phyloP scores from a whole-genome alignment of 1,139 yeast genomes.

The Wickerhamomyces sp. region DNA sequence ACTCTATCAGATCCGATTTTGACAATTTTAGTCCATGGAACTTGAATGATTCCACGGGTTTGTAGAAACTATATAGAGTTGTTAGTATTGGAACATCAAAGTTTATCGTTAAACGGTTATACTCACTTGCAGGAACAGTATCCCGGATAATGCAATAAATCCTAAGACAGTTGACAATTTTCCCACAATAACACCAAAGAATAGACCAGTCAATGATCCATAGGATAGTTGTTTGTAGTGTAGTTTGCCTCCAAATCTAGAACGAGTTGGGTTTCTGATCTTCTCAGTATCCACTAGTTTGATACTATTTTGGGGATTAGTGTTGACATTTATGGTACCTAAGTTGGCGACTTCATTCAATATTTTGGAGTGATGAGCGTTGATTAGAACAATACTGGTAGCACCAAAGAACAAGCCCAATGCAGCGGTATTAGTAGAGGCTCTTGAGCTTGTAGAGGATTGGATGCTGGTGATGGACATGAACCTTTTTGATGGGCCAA shows the following conservation, averaged over 20 bases:
- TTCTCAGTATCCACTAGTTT: constrained; percentile 10
- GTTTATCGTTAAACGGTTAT: neutral
- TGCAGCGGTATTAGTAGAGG: neutral
- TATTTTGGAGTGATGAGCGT: constrained; percentile 18
- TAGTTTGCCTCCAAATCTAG: constrained; percentile 35
- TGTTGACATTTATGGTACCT: constrained; percentile 16
- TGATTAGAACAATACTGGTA: constrained; percentile 12
- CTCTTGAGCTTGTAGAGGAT: constrained; percentile 1
- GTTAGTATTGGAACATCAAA: neutral
- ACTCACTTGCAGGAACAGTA: constrained; percentile 29
- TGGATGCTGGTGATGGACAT: neutral
- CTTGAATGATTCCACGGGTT: constrained; percentile 43
- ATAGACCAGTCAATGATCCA: constrained; percentile 57
- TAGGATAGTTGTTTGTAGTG: constrained; percentile 55
- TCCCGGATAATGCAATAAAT: constrained; percentile 41
- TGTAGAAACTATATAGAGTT: constrained; percentile 42
- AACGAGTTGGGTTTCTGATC: constrained; percentile 9
- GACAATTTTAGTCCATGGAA: constrained; percentile 51
- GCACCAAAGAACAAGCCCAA: constrained; percentile 22
- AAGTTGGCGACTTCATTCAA: constrained; percentile 22
- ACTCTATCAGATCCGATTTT: constrained; percentile 45
- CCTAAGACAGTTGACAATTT: constrained; percentile 52
- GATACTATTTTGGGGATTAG: constrained; percentile 6
- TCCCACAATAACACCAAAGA: constrained; percentile 54
- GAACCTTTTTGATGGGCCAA: constrained; percentile 3